phyloP scores from a whole-genome alignment of 306 rosid species.

The Citrullus colocynthis region DNA sequence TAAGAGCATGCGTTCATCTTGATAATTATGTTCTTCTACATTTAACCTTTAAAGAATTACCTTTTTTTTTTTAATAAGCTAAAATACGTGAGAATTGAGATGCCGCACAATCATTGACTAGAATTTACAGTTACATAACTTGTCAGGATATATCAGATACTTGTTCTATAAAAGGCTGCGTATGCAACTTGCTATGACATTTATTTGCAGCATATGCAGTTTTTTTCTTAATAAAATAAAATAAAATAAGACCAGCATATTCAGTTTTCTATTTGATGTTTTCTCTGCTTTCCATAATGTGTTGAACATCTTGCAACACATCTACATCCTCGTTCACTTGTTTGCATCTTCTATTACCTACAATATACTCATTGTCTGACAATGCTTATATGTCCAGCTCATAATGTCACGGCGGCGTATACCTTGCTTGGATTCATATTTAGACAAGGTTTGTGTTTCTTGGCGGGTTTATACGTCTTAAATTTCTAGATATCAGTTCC shows the following conservation, averaged over 20 bases:
- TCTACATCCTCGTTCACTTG: neutral
- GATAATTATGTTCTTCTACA: neutral
- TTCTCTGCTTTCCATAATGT: neutral
- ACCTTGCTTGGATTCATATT: conserved; percentile 93
- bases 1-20: neutral
- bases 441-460: conserved; percentile 62
- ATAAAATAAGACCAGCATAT: neutral
- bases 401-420: conserved; percentile 85
- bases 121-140: neutral
- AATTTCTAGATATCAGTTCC: neutral
- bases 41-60: neutral
- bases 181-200: neutral
- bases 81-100: neutral
- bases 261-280: neutral
- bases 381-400: conserved; percentile 42
- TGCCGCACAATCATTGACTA: neutral
- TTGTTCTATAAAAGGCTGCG: neutral
- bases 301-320: neutral
- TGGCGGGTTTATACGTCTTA: neutral
- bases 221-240: neutral
- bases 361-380: conserved; percentile 1
- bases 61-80: neutral
- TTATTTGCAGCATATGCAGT: neutral
- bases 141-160: neutral
- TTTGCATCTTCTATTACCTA: neutral